Evolutionary conservation across 106 monocot genomes (phyloP).

Genomic region (Dendrobium chrysotoxum): DNA sequence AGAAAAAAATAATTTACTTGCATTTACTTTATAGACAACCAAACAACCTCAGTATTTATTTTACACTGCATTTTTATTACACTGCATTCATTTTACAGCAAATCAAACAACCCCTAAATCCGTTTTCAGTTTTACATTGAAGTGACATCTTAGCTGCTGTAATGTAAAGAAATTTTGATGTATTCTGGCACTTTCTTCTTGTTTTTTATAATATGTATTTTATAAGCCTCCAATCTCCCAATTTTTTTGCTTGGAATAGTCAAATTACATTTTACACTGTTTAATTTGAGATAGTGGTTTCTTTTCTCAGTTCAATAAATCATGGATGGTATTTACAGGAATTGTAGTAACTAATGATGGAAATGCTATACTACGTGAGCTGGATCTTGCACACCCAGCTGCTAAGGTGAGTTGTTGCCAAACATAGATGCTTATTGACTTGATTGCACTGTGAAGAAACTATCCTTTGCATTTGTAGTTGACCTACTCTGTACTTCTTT

Average conservation of each 20-base stretch:
- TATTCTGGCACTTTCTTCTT: not conserved
- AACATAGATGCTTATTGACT: not conserved
- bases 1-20: no score
- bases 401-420: conserved; percentile 40
- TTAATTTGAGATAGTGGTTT: not conserved
- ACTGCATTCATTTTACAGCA: no score
- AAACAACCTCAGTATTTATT: no score
- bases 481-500: not conserved
- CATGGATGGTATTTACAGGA: conserved; percentile 25
- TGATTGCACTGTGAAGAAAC: not conserved
- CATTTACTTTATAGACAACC: no score
- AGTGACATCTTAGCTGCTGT: not conserved
- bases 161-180: not conserved
- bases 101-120: no score
- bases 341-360: conserved; percentile 86
- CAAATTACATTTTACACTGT: not conserved
- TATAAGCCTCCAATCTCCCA: not conserved
- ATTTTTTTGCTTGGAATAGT: no score
- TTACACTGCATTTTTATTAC: no score
- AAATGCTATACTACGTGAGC: conserved; percentile 71
- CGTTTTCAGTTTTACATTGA: not conserved
- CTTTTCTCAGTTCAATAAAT: not conserved
- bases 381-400: conserved; percentile 84
- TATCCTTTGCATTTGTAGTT: not conserved
- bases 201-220: not conserved